Evolutionary conservation across 129 eudicot genomes (phyloP).

Genomic region (Ambrosia artemisiifolia): DNA sequence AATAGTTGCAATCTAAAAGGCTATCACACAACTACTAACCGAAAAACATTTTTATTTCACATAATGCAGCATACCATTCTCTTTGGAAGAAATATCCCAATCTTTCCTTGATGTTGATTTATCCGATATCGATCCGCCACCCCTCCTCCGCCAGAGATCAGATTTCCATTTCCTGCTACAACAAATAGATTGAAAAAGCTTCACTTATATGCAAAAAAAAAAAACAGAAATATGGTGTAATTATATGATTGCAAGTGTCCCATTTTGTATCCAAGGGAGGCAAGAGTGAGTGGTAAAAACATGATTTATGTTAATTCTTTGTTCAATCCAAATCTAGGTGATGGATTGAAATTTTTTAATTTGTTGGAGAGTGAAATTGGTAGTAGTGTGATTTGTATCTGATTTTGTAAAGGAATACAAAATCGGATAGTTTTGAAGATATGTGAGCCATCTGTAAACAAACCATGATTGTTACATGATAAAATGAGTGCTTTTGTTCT

Average conservation of each 20-base stretch:
- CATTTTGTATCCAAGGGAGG: constrained; percentile 41
- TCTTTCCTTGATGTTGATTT: constrained; percentile 55
- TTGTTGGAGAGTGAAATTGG: constrained; percentile 27
- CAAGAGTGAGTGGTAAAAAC: constrained; percentile 43
- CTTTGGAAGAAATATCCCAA: constrained; percentile 77
- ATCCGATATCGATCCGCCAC: constrained; percentile 75
- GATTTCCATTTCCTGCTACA: constrained; percentile 83
- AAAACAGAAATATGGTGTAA: constrained; percentile 25
- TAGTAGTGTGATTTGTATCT: constrained; percentile 31
- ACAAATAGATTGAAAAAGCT: constrained; percentile 53
- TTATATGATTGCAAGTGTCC: constrained; percentile 42
- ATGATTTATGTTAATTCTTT: constrained; percentile 30
- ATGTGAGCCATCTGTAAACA: constrained; percentile 6
- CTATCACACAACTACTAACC: constrained; percentile 24
- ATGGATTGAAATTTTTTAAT: constrained; percentile 23
- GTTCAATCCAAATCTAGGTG: constrained; percentile 20
- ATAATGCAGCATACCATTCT: constrained; percentile 79
- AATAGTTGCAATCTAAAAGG: neutral
- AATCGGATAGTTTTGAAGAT: constrained; percentile 15
- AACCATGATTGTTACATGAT: constrained; percentile 1
- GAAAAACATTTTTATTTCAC: neutral
- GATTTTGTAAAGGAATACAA: constrained; percentile 32
- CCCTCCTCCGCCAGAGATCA: constrained; percentile 78
- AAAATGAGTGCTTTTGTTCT: constrained; percentile 8
- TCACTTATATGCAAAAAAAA: constrained; percentile 1